Evolutionary conservation across 768 basidiomycete genomes (phyloP).

Genomic region (Suillus tomentosus): DNA sequence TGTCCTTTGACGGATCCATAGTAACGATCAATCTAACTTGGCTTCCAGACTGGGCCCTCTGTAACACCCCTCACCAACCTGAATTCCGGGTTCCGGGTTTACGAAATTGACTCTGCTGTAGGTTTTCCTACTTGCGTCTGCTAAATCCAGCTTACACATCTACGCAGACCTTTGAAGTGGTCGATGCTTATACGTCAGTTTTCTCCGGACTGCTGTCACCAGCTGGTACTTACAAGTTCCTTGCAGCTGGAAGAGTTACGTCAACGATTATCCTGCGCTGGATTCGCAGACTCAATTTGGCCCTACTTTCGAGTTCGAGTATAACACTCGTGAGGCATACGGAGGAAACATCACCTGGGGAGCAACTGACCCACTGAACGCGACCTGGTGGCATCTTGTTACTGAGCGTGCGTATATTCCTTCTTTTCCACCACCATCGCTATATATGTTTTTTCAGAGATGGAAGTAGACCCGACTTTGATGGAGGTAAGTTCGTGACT

Average conservation of each 20-base stretch:
- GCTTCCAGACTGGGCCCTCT: conserved; percentile 62
- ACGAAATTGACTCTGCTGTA: conserved; percentile 56
- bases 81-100: conserved; percentile 68
- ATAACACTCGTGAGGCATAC: conserved; percentile 69
- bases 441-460: conserved; percentile 40
- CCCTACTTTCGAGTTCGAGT: conserved; percentile 64
- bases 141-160: background rate
- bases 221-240: conserved; percentile 3
- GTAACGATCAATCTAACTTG: conserved; percentile 13
- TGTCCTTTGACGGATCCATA: conserved; percentile 17
- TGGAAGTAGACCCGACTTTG: conserved; percentile 57
- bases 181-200: conserved; percentile 76
- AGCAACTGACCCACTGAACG: conserved; percentile 67
- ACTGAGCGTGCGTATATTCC: conserved; percentile 57
- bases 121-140: conserved; percentile 22
- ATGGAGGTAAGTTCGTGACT: conserved; percentile 48
- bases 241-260: conserved; percentile 64
- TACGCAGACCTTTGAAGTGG: conserved; percentile 71
- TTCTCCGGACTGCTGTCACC: background rate
- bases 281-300: conserved; percentile 58
- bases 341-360: conserved; percentile 60
- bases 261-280: conserved; percentile 56
- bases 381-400: conserved; percentile 82
- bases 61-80: conserved; percentile 70
- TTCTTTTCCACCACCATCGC: background rate